Conservation (phyloP, 306 rosid genomes). For the Vigna unguiculata region DNA sequence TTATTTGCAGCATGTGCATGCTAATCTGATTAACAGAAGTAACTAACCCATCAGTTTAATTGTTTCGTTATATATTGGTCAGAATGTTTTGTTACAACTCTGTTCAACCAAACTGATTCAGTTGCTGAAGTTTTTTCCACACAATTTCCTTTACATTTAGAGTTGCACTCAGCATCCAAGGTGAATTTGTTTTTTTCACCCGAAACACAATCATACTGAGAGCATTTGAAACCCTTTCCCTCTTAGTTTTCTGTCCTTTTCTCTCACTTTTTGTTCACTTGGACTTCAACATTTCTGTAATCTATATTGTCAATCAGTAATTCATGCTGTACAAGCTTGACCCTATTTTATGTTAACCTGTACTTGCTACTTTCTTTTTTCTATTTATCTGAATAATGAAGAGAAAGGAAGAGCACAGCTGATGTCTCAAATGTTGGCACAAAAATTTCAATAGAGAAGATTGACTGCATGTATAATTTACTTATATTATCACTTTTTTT, state of each 20-base stretch:
- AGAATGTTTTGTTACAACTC: neutral
- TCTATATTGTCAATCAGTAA: conserved; percentile 30
- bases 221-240: neutral
- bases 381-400: conserved; percentile 14
- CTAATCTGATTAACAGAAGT: neutral
- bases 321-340: neutral
- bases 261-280: neutral
- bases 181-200: neutral
- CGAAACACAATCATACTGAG: too few species aligned
- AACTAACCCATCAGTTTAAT: neutral
- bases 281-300: neutral
- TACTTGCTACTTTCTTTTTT: conserved; percentile 14
- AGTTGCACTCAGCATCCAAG: neutral
- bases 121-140: neutral
- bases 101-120: neutral
- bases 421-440: neutral
- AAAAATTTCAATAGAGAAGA: conserved; percentile 4
- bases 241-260: neutral
- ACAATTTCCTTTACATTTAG: neutral
- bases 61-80: neutral
- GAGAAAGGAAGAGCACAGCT: conserved; percentile 16
- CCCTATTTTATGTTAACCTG: neutral
- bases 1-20: neutral
- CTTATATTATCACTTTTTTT: conserved; percentile 1
- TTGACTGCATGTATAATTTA: conserved; percentile 16